phyloP scores from a whole-genome alignment of 176 grass and related monocot species.

The Aegilops tauschii region DNA sequence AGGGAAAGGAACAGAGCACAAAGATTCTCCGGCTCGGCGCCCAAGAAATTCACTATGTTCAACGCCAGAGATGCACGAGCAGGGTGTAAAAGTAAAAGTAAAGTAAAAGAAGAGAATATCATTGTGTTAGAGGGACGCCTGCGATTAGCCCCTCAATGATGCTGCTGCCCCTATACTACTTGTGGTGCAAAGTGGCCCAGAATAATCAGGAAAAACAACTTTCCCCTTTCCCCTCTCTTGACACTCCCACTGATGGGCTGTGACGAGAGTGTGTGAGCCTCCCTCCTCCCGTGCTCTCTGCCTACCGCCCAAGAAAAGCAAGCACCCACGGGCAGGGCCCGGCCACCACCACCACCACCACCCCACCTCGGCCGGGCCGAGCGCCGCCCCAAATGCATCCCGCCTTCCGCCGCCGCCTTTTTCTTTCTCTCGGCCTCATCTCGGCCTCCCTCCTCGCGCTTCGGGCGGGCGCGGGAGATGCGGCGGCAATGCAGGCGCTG shows the following conservation, averaged over 20 bases:
- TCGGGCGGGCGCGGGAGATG: neutral
- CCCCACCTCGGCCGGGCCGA: neutral
- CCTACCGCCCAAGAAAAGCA: constrained; percentile 22
- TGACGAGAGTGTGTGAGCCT: neutral
- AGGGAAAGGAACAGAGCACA: constrained; percentile 28
- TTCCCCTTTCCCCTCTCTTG: neutral
- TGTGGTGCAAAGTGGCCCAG: neutral
- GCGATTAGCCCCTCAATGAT: neutral
- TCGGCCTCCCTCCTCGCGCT: neutral
- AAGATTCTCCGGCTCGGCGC: constrained; percentile 21
- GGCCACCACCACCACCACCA: neutral
- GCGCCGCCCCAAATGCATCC: constrained; percentile 21
- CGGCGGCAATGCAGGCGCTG: constrained; percentile 59
- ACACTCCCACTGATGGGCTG: neutral
- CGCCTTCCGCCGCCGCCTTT: neutral
- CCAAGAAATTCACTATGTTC: constrained; percentile 40
- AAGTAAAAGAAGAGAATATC: neutral
- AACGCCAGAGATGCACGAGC: no score
- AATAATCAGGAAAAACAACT: neutral
- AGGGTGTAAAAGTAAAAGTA: neutral
- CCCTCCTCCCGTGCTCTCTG: neutral
- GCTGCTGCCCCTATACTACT: neutral
- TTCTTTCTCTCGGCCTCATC: constrained; percentile 2
- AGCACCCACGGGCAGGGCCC: neutral
- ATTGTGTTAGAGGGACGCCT: neutral